Evolutionary conservation across 352 stramenopile species (phyloP).

Genomic region (Pythium grandisporangium): DNA sequence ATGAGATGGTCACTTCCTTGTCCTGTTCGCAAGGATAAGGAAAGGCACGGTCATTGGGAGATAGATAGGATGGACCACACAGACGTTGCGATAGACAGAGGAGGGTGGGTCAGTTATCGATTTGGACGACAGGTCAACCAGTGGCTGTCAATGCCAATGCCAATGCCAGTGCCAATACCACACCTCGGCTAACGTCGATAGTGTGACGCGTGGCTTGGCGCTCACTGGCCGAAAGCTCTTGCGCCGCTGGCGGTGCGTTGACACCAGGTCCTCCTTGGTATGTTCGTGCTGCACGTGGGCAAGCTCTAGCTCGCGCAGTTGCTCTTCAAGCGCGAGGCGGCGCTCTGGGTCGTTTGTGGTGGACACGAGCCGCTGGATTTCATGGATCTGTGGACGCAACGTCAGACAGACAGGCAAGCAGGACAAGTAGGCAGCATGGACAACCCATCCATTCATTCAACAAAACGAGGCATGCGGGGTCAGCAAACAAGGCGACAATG

Average conservation of each 20-base stretch:
- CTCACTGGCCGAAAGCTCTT: conserved; percentile 68
- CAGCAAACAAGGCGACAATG: neutral
- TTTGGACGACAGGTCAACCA: too few relatives aligned
- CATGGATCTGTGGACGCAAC: conserved; percentile 50
- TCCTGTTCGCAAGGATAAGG: conserved; percentile 14
- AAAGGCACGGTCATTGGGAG: neutral
- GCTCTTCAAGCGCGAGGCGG: conserved; percentile 46
- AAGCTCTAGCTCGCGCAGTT: conserved; percentile 55
- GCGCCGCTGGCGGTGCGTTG: conserved; percentile 15
- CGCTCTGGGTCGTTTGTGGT: conserved; percentile 55
- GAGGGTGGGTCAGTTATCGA: too few relatives aligned
- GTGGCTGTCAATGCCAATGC: too few relatives aligned
- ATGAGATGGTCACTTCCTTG: conserved; percentile 38
- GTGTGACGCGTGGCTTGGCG: conserved; percentile 44
- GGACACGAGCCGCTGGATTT: conserved; percentile 72
- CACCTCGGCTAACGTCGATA: conserved; percentile 50
- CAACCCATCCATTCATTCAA: too few relatives aligned
- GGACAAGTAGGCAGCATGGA: too few relatives aligned
- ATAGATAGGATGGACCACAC: neutral
- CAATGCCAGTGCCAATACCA: too few relatives aligned
- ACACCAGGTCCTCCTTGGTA: neutral
- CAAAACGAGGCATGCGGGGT: neutral
- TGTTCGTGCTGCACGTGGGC: conserved; percentile 39
- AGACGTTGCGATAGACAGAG: too few relatives aligned
- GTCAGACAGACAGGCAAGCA: too few relatives aligned